Evolutionary conservation across 768 basidiomycete species (phyloP).

Genomic region (Clavaria fumosa): DNA sequence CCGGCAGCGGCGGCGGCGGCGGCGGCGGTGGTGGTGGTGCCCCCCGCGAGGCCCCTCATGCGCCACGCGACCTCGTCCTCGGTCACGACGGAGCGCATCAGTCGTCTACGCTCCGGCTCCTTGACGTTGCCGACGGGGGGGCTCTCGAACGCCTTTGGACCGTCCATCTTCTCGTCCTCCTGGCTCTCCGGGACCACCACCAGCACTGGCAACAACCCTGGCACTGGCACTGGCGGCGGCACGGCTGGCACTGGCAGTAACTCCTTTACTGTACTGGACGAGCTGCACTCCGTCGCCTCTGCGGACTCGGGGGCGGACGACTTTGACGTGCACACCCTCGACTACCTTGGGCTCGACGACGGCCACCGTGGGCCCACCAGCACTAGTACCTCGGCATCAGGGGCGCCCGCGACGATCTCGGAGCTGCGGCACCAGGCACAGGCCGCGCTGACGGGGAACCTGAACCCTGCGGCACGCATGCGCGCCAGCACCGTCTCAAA

Average conservation of each 20-base stretch:
- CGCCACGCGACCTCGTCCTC: conserved; percentile 64
- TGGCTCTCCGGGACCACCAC: conserved; percentile 66
- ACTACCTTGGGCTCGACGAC: conserved; percentile 92
- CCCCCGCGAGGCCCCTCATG: conserved; percentile 51
- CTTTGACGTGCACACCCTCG: conserved; percentile 86
- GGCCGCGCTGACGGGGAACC: conserved; percentile 73
- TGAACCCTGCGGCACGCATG: conserved; percentile 63
- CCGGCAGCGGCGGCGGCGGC: too few relatives aligned
- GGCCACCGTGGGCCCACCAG: conserved; percentile 50
- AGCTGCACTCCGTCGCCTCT: conserved; percentile 66
- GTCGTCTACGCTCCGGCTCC: conserved; percentile 84
- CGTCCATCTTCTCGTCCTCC: conserved; percentile 79
- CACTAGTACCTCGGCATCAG: too few relatives aligned
- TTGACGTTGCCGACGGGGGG: conserved; percentile 72
- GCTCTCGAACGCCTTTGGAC: conserved; percentile 71
- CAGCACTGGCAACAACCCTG: too few relatives aligned
- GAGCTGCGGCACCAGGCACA: conserved; percentile 84
- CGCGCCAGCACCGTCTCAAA: conserved; percentile 89
- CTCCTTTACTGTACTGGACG: conserved; percentile 57
- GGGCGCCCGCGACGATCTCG: conserved; percentile 76
- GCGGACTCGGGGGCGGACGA: conserved; percentile 72
- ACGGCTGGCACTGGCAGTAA: conserved; percentile 34
- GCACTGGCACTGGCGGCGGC: too few relatives aligned
- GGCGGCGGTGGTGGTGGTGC: too few relatives aligned
- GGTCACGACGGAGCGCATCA: conserved; percentile 47